A percentile compares a stretch with the other conserved stretches of the same genome.
Evolutionary conservation across 208 protist genomes (phyloP).

Genomic region (Wallacemonas sp.): DNA sequence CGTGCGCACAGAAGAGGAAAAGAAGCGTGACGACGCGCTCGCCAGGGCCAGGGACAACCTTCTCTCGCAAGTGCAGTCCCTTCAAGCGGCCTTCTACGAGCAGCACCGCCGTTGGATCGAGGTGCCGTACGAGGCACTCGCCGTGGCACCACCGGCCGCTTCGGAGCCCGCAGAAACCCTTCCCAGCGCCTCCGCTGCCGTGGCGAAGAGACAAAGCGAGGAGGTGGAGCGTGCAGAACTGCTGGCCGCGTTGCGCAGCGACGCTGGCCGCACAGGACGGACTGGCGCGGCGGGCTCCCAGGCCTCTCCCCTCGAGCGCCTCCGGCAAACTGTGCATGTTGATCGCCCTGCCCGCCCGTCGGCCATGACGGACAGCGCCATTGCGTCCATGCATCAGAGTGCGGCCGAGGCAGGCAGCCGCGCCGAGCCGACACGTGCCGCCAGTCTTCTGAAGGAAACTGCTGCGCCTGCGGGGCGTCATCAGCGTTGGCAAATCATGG

Average conservation of each 20-base stretch:
- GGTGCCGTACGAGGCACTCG: constrained; percentile 55
- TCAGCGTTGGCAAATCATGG: constrained; percentile 71
- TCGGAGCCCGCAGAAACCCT: not conserved
- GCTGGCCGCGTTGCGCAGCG: constrained; percentile 13
- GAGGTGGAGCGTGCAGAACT: constrained; percentile 28
- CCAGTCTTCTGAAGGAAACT: constrained; percentile 14
- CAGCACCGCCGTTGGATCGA: constrained; percentile 84
- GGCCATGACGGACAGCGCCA: constrained; percentile 8
- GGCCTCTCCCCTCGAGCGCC: not conserved
- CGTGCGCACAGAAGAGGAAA: constrained; percentile 47
- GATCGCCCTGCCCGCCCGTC: constrained; percentile 30
- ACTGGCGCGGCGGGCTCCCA: not conserved
- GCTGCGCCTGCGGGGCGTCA: constrained; percentile 20
- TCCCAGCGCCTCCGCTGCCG: not conserved
- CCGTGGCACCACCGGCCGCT: constrained; percentile 12
- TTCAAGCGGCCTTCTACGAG: constrained; percentile 77
- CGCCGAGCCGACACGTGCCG: not conserved
- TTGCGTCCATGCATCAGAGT: constrained; percentile 12
- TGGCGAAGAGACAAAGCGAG: constrained; percentile 4
- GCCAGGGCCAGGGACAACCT: constrained; percentile 70
- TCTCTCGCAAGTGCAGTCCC: constrained; percentile 63
- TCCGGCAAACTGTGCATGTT: constrained; percentile 26
- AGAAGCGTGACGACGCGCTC: constrained; percentile 33
- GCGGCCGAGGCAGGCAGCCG: not conserved
- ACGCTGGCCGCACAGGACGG: not conserved